phyloP scores from a whole-genome alignment of 2,329 filamentous ascomycete species.

The Geoglossum cookeanum region DNA sequence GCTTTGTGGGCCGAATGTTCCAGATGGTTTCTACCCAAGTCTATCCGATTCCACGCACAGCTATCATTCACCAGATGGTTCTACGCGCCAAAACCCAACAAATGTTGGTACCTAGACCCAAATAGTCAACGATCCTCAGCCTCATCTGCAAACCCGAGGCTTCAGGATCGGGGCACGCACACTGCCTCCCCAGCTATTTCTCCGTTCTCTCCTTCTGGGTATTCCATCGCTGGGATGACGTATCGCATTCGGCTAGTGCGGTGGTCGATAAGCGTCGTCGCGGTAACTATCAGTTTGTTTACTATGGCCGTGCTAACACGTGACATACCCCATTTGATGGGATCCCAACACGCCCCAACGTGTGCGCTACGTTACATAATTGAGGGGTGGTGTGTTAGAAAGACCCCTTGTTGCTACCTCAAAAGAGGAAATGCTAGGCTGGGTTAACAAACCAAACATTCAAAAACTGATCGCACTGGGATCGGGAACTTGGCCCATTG shows the following conservation, averaged over 20 bases:
- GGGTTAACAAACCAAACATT: too few species aligned
- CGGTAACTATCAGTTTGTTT: constrained; percentile 1
- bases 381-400: too few species aligned
- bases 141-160: not conserved
- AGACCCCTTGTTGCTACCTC: too few species aligned
- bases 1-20: constrained; percentile 1
- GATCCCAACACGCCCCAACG: too few species aligned
- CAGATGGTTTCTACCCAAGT: constrained; percentile 3
- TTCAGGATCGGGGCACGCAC: too few species aligned
- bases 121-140: not conserved
- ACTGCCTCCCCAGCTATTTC: not conserved
- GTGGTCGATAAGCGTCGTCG: not conserved
- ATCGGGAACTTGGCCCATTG: too few species aligned
- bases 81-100: not conserved
- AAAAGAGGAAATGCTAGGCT: too few species aligned
- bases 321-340: not conserved
- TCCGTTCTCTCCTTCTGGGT: not conserved
- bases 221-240: not conserved
- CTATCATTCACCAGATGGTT: not conserved
- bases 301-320: not conserved
- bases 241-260: not conserved
- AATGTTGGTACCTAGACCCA: not conserved
- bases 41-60: not conserved
- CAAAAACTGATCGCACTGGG: too few species aligned
- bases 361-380: too few species aligned